Evolutionary conservation across 2,329 filamentous ascomycete species (phyloP).

Genomic region (Pseudogymnoascus sp.): DNA sequence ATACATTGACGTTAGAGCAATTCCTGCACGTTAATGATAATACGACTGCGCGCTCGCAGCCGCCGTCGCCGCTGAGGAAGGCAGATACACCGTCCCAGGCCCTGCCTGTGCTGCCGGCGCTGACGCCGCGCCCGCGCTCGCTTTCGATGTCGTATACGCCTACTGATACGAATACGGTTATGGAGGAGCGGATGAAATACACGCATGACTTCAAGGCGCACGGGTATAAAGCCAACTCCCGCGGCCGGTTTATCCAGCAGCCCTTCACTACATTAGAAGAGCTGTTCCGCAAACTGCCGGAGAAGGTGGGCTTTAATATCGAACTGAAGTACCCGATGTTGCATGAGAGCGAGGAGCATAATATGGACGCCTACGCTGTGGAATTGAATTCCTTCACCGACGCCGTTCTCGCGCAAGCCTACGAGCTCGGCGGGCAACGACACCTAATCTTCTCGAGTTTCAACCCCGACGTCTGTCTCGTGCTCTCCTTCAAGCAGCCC

Average conservation of each 20-base stretch:
- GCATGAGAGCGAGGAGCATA: conserved; percentile 85
- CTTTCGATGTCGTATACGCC: conserved; percentile 25
- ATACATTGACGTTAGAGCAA: conserved; percentile 89
- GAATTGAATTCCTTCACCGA: conserved; percentile 97
- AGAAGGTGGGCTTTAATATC: conserved; percentile 89
- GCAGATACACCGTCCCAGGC: conserved; percentile 18
- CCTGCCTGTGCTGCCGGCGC: conserved; percentile 13
- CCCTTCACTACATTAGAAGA: conserved; percentile 94
- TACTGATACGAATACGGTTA: conserved; percentile 19
- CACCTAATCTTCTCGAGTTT: conserved; percentile 97
- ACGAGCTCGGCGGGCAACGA: conserved; percentile 61
- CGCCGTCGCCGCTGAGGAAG: conserved; percentile 33
- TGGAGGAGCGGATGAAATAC: conserved; percentile 87
- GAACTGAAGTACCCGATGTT: conserved; percentile 99
- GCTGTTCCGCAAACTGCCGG: conserved; percentile 76
- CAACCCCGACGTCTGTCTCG: conserved; percentile 91
- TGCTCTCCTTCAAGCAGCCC: conserved; percentile 93
- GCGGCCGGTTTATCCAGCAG: conserved; percentile 89
- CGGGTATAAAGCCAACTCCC: conserved; percentile 90
- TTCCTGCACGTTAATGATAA: conserved; percentile 69
- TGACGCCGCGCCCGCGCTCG: conserved; percentile 25
- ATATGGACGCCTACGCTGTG: conserved; percentile 93
- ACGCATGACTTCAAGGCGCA: conserved; percentile 91
- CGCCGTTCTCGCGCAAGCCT: conserved; percentile 82
- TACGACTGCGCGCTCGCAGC: conserved; percentile 33